Evolutionary conservation across 441 rosid genomes (phyloP), one percentile per base, ranked within the genome.

Genomic region (Aleurites moluccanus): DNA sequence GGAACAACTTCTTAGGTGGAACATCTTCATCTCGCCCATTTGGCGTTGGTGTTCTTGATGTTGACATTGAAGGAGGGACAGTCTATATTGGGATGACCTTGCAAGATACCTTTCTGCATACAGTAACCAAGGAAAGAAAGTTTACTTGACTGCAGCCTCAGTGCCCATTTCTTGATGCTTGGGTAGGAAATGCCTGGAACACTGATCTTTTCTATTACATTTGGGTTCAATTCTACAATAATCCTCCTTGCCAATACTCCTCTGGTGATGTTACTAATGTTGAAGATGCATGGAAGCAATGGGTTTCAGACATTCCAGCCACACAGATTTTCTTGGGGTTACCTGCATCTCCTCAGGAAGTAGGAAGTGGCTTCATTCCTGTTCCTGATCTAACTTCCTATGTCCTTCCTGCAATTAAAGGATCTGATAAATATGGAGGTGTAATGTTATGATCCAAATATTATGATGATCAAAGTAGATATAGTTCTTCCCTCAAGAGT

Each of bases 301-400:
- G 82, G 86, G 70, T 68, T 30, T 67, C 82, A 27, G 66, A 69
- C 21, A 70, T 87, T 21, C 74, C 30, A 1, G 78, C 82, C 3
- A 21, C 67, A 3, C 80, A 82, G 72, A 45, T 90, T 35, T 86
- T 86, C 75, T 6, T 86, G 72, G 95, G 92, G 21, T 75, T 90
- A 14, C 92, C 95, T 8, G 92, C 93, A 0, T 78, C 88, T 15
- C 73, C 77, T 13, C 80, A 60, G 25, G 93, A 89, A 0, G 89
- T 91, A 45, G 91, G 91, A 4, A 88, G 91, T n/a, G n/a, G n/a
- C n/a, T n/a, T n/a, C n/a, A n/a, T n/a, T 2, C 87, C 92, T 3
- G 73, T 80, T 0, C 33, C 71, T 30, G 83, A 77, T 16, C 38
- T 89, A 38, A 83, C 67, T 52, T 78, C 87, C 6, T 73, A 76